Base-by-base conservation (phyloP, 352 stramenopile genomes). In the Phytopythium litorale region DNA sequence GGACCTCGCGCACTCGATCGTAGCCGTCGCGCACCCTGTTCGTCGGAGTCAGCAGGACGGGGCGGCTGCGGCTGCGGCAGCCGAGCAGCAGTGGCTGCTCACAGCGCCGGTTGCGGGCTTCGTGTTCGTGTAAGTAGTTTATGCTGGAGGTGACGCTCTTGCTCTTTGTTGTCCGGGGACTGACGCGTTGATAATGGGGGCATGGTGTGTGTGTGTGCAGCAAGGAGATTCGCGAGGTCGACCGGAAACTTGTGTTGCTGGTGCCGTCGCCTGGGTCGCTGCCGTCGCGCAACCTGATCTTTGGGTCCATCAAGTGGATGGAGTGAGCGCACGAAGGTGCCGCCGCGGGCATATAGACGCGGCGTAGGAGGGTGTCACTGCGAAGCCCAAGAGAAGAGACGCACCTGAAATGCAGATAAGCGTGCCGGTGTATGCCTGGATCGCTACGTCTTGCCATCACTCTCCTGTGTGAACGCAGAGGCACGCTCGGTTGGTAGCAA, bases 221-320 rank as follows among this genome's bases (percentile, higher is more conserved):
- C 45, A 92, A 92, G 61, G 84, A 94, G 57, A 81, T 94, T 63
- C 77, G 80, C 8, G 70, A 92, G 64, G 66, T 72, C 28, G 84
- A 91, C 40, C 84, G 87, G 62, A 91, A 88, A 62, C 64, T 96
- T 18, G 83, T 93, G 65, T 70, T 96, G 45, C 78, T 96, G 15
- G 87, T 96, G 64, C 87, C 87, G 37, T 94, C 84, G 32, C 87
- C 85, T 13, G 87, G 87, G 0, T 79, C 83, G 35, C 64, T 96
- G 15, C 84, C 84, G 15, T 96, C 87, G 30, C 81, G 84, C 48
- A 89, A 92, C 65, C 59, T 96, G 9, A 52, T 96, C 28, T 52
- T 94, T 9, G 84, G 87, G 21, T 93, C 87, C 19, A 90, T 94
- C 64, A 94, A 94, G 65, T 94, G 84, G 82, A 89, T 92, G 69